A percentile compares a stretch with the other conserved stretches of the same genome.
Conservation (phyloP, 768 basidiomycete species). For the Serendipita indica region DNA sequence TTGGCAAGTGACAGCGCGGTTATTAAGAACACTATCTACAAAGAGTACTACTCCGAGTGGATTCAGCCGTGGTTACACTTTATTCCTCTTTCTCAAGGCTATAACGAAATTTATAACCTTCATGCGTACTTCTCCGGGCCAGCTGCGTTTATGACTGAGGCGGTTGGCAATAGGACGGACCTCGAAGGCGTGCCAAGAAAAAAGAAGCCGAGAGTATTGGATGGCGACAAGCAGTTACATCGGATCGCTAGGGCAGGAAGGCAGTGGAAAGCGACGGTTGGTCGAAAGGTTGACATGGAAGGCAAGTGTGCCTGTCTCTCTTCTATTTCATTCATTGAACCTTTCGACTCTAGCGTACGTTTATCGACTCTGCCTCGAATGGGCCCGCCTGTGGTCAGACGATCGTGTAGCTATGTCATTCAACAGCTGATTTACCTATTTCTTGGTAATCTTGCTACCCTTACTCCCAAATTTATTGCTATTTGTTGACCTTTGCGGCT, state of each 20-base stretch:
- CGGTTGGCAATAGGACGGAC: constrained; percentile 35
- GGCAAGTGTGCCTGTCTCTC: constrained; percentile 32
- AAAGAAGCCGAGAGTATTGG: constrained; percentile 27
- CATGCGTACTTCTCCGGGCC: constrained; percentile 87
- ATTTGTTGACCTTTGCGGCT: too few species aligned
- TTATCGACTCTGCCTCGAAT: constrained; percentile 77
- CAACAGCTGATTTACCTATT: constrained; percentile 13
- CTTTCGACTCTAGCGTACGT: constrained; percentile 50
- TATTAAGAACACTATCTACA: constrained; percentile 80
- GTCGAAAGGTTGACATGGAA: constrained; percentile 83
- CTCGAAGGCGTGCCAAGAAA: constrained; percentile 17
- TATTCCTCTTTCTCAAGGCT: constrained; percentile 77
- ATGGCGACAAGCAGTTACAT: constrained; percentile 58
- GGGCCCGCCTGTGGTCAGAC: constrained; percentile 71
- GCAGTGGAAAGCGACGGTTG: constrained; percentile 77
- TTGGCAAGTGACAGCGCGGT: constrained; percentile 79
- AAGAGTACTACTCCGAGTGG: constrained; percentile 85
- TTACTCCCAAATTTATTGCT: not conserved
- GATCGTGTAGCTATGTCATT: constrained; percentile 47
- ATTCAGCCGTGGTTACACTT: constrained; percentile 93
- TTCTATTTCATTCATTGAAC: not conserved
- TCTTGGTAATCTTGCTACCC: not conserved
- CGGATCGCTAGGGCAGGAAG: constrained; percentile 87
- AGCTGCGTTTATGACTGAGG: constrained; percentile 39
- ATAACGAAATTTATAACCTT: constrained; percentile 87